Base-by-base conservation (phyloP, 1,139 yeast genomes). In the Insectozyma bohioensis region DNA sequence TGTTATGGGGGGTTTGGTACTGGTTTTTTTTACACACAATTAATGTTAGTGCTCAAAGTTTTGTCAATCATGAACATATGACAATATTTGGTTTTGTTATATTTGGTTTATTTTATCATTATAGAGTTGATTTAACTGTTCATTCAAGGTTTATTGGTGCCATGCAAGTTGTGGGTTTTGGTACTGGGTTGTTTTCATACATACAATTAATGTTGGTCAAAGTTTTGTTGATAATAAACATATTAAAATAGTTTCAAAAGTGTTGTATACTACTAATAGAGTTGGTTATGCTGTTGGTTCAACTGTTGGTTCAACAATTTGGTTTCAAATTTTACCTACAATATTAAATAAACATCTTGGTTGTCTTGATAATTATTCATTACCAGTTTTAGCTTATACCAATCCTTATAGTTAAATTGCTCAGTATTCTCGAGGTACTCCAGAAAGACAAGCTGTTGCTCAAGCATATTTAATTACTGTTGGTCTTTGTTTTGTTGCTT, bases 11-110 rank as follows among this genome's bases (percentile, higher is more conserved):
- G 42, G 63, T 42, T 50, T 63, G 25, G 56, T 55, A 58, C 67
- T 14, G 55, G 58, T 11, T 62, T 63, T 50, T 61, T 64, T 45
- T 45, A 12, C 60, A 63, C 41, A 58, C 66, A 15, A 49, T 60
- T 32, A 56, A 50, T 35, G 64, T 63, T 19, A 49, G 61, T 12
- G 53, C 61, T 40, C 65, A 61, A 47, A 43, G 61, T 12, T 52
- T 60, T 42, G 58, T 58, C 24, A 50, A 46, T 35, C 71, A 64
- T 43, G 69, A 63, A 43, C 54, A 62, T 45, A 58, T 63, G 63
- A 67, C 69, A 1, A 55, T 57, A n/a, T n/a, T n/a, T n/a, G n/a
- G n/a, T n/a, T n/a, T n/a, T n/a, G n/a, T n/a, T n/a, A n/a, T 67
- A 21, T 49, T 59, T 41, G 71, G 71, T 26, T 37, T 65, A 14